Conservation (phyloP, 805 yeast species). For the Wickerhamiella bombiphila region DNA sequence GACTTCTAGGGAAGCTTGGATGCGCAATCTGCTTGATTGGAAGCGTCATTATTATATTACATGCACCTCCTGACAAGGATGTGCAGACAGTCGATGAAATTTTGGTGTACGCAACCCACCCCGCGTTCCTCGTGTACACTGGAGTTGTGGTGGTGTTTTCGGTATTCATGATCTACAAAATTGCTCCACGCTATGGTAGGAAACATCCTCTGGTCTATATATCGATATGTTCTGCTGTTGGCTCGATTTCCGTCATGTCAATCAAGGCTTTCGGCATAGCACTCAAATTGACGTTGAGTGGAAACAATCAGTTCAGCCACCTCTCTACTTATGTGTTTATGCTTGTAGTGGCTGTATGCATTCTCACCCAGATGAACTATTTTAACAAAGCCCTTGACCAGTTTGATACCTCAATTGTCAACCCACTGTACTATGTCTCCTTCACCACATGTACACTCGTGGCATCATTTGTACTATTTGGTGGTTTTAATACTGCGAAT, state of each 20-base stretch:
- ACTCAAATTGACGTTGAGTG: constrained; percentile 64
- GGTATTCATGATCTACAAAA: constrained; percentile 62
- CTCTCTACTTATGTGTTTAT: constrained; percentile 72
- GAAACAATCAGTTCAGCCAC: constrained; percentile 79
- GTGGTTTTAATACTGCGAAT: constrained; percentile 75
- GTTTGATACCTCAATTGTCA: constrained; percentile 82
- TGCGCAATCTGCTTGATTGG: constrained; percentile 85
- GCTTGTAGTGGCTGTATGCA: constrained; percentile 63
- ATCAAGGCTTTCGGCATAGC: constrained; percentile 92
- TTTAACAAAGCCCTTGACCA: constrained; percentile 88
- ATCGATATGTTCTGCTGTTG: constrained; percentile 79
- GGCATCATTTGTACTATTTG: constrained; percentile 74
- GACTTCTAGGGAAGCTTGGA: constrained; percentile 79
- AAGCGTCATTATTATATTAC: constrained; percentile 72
- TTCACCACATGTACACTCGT: constrained; percentile 77
- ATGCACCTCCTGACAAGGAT: constrained; percentile 91
- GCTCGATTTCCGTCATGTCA: constrained; percentile 80
- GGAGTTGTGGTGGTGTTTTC: constrained; percentile 51
- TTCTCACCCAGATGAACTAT: constrained; percentile 82
- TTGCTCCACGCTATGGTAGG: constrained; percentile 68
- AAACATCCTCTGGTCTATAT: constrained; percentile 79
- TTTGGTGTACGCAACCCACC: constrained; percentile 60
- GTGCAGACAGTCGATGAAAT: constrained; percentile 81
- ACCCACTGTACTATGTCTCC: constrained; percentile 80
- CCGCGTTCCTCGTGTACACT: constrained; percentile 54